Percentiles rank a stretch among this genome's conserved stretches.
Evolutionary conservation across 2,329 filamentous ascomycete genomes (phyloP).

Genomic region (Fusarium stilboides): DNA sequence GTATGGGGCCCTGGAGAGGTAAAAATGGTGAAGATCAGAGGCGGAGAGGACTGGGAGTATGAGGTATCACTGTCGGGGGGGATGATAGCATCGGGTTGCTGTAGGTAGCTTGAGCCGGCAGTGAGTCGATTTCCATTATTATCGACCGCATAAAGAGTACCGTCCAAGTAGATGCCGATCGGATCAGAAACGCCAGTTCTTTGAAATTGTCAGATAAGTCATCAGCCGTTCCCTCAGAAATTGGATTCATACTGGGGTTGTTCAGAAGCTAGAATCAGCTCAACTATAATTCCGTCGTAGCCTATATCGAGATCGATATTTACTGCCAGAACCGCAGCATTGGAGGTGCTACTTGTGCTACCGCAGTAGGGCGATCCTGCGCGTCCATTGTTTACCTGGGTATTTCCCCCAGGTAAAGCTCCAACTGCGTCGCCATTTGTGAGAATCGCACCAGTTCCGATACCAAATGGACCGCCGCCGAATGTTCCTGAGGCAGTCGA

Average conservation of each 20-base stretch:
- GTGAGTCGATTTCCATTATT: neutral
- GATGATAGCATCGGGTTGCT: neutral
- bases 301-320: neutral
- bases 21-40: neutral
- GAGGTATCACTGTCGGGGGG: slow-evolving; percentile 1
- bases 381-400: neutral
- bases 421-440: neutral
- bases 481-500: neutral
- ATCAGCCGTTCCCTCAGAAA: too few species aligned
- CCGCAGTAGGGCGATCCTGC: neutral
- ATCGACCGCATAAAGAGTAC: neutral
- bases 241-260: neutral
- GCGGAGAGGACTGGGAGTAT: neutral
- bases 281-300: neutral
- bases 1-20: neutral
- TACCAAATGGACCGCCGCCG: neutral
- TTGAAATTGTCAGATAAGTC: too few species aligned
- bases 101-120: neutral
- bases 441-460: neutral
- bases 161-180: neutral
- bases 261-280: neutral
- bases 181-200: neutral
- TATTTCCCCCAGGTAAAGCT: neutral
- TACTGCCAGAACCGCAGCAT: neutral
- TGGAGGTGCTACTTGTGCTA: too few species aligned